Conservation (phyloP, 2,329 filamentous ascomycete genomes). For the Trichoderma sp. region DNA sequence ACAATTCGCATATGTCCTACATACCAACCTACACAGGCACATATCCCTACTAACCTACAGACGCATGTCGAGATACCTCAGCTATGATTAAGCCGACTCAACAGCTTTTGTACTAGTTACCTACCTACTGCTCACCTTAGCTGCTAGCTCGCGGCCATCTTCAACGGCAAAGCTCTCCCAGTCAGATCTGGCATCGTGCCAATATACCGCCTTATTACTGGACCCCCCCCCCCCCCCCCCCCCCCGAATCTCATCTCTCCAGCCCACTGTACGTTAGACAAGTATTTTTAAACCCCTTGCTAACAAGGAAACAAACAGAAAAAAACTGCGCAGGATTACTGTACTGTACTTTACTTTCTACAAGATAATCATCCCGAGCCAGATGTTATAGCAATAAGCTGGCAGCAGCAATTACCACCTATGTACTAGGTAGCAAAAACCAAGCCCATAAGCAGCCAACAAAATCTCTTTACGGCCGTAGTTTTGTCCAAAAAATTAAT, state of each 20-base stretch:
- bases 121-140: neutral
- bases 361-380: neutral
- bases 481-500: neutral
- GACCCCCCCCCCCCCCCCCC: neutral
- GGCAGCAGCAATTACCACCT: neutral
- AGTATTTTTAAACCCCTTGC: neutral
- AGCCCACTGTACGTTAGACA: neutral
- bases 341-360: neutral
- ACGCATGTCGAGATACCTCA: neutral
- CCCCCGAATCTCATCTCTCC: neutral
- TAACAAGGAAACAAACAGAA: neutral
- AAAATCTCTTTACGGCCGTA: neutral
- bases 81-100: neutral
- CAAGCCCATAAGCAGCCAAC: conserved; percentile 5
- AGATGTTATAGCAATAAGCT: neutral
- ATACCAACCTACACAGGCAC: neutral
- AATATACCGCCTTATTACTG: neutral
- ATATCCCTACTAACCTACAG: neutral
- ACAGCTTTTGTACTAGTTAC: neutral
- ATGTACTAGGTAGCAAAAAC: neutral
- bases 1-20: neutral
- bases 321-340: neutral
- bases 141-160: neutral
- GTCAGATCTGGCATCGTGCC: neutral
- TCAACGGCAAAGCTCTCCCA: neutral